Conservation (phyloP, 1,284 basidiomycete genomes). For the Pseudozyma sp. region DNA sequence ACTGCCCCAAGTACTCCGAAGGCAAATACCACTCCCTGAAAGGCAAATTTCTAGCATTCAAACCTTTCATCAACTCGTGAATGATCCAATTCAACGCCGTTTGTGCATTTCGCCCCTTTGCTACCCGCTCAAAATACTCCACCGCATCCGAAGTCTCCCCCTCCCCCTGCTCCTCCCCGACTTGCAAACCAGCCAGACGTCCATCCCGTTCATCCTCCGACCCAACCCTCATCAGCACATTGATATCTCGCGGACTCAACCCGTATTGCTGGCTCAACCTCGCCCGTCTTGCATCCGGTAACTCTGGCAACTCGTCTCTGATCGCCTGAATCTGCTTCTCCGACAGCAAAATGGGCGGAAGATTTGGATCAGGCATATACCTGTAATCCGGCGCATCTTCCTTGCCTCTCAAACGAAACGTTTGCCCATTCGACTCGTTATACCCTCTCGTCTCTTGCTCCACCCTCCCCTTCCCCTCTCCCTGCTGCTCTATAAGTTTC, state of each 20-base stretch:
- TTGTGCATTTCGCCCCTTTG: slow-evolving; percentile 44
- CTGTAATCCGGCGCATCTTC: slow-evolving; percentile 95
- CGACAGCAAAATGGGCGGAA: slow-evolving; percentile 78
- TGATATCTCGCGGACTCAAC: slow-evolving; percentile 73
- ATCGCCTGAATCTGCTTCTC: slow-evolving; percentile 74
- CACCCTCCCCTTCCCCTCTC: slow-evolving; percentile 71
- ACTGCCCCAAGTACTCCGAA: slow-evolving; percentile 77
- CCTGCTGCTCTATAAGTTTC: slow-evolving; percentile 72
- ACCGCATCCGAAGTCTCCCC: slow-evolving; percentile 46
- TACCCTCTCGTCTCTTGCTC: slow-evolving; percentile 91
- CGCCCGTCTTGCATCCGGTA: slow-evolving; percentile 77
- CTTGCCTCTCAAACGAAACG: slow-evolving; percentile 85
- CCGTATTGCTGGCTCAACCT: slow-evolving; percentile 75
- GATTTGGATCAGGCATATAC: slow-evolving; percentile 97
- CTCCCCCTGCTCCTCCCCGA: not conserved
- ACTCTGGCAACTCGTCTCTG: slow-evolving; percentile 77
- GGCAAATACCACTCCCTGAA: slow-evolving; percentile 51
- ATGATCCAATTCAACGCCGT: slow-evolving; percentile 82
- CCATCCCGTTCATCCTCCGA: slow-evolving; percentile 59
- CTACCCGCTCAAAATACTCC: slow-evolving; percentile 61
- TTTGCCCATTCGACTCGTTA: slow-evolving; percentile 83
- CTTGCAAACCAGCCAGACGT: not conserved
- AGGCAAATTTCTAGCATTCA: slow-evolving; percentile 48
- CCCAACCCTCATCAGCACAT: slow-evolving; percentile 63
- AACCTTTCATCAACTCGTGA: slow-evolving; percentile 58